phyloP scores from a whole-genome alignment of 108 stramenopile species.

The Pseudonitzschia pungens region DNA sequence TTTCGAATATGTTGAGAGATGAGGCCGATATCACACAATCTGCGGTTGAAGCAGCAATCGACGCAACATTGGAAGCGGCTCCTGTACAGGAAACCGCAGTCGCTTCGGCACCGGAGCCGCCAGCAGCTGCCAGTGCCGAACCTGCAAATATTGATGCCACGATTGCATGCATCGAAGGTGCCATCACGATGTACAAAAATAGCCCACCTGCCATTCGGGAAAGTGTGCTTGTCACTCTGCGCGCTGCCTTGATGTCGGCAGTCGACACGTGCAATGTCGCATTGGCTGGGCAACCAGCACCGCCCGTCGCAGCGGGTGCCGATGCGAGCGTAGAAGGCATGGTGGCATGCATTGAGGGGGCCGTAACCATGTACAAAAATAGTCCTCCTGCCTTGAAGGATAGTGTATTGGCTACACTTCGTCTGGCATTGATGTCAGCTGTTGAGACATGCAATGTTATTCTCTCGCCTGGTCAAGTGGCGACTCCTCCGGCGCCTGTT shows the following conservation, averaged over 20 bases:
- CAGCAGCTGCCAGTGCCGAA: neutral
- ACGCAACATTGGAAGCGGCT: conserved; percentile 13
- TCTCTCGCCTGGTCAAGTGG: conserved; percentile 35
- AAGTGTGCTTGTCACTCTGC: conserved; percentile 52
- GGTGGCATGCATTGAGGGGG: conserved; percentile 78
- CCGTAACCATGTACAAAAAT: conserved; percentile 74
- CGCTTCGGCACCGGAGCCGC: conserved; percentile 22
- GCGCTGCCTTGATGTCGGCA: conserved; percentile 72
- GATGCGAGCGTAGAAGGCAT: conserved; percentile 44
- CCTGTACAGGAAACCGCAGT: conserved; percentile 3
- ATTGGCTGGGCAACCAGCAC: conserved; percentile 23
- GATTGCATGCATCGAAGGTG: conserved; percentile 80
- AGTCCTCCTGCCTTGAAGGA: conserved; percentile 51
- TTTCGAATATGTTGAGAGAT: conserved; percentile 43
- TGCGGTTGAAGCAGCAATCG: neutral
- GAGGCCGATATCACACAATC: conserved; percentile 36
- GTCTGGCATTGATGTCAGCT: conserved; percentile 72
- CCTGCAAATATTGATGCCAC: conserved; percentile 29
- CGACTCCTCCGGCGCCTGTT: conserved; percentile 19
- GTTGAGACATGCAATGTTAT: conserved; percentile 51
- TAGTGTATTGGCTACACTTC: conserved; percentile 55
- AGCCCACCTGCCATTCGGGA: conserved; percentile 54
- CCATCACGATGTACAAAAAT: conserved; percentile 76
- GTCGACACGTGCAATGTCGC: conserved; percentile 48
- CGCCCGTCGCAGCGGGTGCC: conserved; percentile 4